Percentiles rank a stretch among this genome's conserved stretches.
These are phyloP conservation scores for Tilletia horrida DNA, from an alignment of 1,284 basidiomycete genomes.

Conservation along the genomic window DNA sequence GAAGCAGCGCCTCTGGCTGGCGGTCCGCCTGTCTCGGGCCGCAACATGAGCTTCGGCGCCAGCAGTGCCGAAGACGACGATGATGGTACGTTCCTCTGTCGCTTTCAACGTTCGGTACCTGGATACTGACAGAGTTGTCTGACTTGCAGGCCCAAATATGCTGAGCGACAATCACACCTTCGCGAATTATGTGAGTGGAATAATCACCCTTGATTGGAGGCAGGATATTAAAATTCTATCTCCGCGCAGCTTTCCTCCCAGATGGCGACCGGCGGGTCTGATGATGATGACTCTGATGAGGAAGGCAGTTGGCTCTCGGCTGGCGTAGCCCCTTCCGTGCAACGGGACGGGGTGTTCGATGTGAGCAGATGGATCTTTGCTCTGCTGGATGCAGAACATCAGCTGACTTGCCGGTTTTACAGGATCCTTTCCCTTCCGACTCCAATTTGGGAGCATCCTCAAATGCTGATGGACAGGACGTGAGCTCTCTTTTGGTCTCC, in stretches of 20 bases:
- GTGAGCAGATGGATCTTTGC: constrained; percentile 15
- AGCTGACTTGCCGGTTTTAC: constrained; percentile 6
- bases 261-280: constrained; percentile 40
- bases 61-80: constrained; percentile 20
- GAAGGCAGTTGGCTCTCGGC: constrained; percentile 43
- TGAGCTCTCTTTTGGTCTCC: background rate
- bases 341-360: constrained; percentile 35
- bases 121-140: background rate
- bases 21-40: constrained; percentile 38
- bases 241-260: constrained; percentile 42
- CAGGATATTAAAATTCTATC: background rate
- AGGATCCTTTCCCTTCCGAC: constrained; percentile 30
- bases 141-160: background rate
- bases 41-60: constrained; percentile 36
- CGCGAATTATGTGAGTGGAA: constrained; percentile 37
- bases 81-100: constrained; percentile 18
- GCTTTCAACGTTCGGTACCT: constrained; percentile 24
- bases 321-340: constrained; percentile 28
- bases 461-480: background rate
- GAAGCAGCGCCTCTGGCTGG: constrained; percentile 51
- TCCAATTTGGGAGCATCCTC: background rate
- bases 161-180: constrained; percentile 33
- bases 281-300: constrained; percentile 51
- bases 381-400: background rate
- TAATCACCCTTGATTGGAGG: background rate